Evolutionary conservation across 495 filamentous ascomycete species (phyloP), one percentile per base, ranked within the genome.

Genomic region (Neurospora tetraspora): DNA sequence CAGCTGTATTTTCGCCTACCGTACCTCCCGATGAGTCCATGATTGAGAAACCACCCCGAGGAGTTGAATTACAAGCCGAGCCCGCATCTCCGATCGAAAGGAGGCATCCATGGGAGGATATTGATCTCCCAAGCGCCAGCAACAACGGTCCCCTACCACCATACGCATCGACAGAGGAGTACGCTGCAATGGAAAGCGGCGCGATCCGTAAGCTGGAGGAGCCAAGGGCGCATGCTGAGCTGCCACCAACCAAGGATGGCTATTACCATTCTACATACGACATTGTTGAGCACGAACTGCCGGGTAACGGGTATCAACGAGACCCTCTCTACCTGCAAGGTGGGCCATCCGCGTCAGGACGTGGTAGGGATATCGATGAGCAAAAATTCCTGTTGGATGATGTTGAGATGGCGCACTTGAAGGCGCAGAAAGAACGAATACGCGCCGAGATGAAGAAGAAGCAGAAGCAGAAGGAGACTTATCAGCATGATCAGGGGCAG

Each of bases 171-270:
- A 72, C 73, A 1, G 77, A 71, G 14, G 78, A 81, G 18, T 80
- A 76, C 47, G 68, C 74, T 23, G 76, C 76, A 43, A 80, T 80
- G 80, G 76, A 78, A 43, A 79, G 77, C 71, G 80, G 80, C 39
- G 80, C 80, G 2, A 76, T 81, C 20, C 73, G 78, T 10, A 80
- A 76, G 65, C 70, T 80, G n/a, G 73, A 73, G 4, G 77, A 75
- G 37, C 80, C 80, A 1, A 70, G 74, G 61, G 80, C 78, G 16
- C 23, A 79, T 69, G 78, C 78, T 7, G 80, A 81, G 47, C 72
- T 81, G 27, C 80, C 80, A n/a, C 80, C 80, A 2, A 81, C 80
- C 16, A 81, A 81, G 71, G 80, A 81, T 53, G 80, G 80, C 1
- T 81, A 74, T 20, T 81, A 81, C 39, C 77, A 77, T 38, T 73